Evolutionary conservation across 2,329 filamentous ascomycete genomes (phyloP).

Genomic region (Penicillium hesseltinei): DNA sequence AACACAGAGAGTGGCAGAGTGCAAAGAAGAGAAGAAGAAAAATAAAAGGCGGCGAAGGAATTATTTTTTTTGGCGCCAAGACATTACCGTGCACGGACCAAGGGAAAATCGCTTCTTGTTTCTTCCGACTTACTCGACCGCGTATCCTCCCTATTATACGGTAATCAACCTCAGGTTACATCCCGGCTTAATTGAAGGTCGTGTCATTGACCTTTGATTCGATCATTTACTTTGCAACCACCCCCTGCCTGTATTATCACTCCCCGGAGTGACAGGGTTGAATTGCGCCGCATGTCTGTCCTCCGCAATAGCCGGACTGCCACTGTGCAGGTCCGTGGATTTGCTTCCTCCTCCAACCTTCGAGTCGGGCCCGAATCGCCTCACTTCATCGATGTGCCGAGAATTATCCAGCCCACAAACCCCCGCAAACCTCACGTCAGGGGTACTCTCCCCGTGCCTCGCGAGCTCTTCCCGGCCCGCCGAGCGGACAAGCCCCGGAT

Average conservation of each 20-base stretch:
- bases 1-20: conserved; percentile 32
- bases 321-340: conserved; percentile 40
- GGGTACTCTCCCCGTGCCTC: conserved; percentile 79
- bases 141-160: conserved; percentile 18
- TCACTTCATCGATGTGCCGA: conserved; percentile 78
- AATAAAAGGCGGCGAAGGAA: conserved; percentile 25
- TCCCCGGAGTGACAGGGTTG: neutral
- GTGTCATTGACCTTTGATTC: conserved; percentile 4
- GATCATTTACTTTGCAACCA: neutral
- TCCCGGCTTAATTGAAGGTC: conserved; percentile 5
- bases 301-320: conserved; percentile 38
- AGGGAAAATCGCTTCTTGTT: conserved; percentile 39
- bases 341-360: conserved; percentile 37
- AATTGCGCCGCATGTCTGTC: conserved; percentile 34
- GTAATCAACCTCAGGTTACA: conserved; percentile 10
- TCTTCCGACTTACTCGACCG: conserved; percentile 24
- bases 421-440: conserved; percentile 56
- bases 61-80: conserved; percentile 41
- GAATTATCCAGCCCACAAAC: conserved; percentile 67
- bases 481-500: conserved; percentile 60
- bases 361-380: conserved; percentile 72
- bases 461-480: conserved; percentile 69
- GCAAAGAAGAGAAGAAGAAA: conserved; percentile 32
- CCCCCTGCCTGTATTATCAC: neutral
- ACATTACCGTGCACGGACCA: conserved; percentile 38